Percentiles rank a stretch among this genome's conserved stretches.
Conservation (phyloP, 2,329 filamentous ascomycete genomes). For the Elsinoe necatrix region DNA sequence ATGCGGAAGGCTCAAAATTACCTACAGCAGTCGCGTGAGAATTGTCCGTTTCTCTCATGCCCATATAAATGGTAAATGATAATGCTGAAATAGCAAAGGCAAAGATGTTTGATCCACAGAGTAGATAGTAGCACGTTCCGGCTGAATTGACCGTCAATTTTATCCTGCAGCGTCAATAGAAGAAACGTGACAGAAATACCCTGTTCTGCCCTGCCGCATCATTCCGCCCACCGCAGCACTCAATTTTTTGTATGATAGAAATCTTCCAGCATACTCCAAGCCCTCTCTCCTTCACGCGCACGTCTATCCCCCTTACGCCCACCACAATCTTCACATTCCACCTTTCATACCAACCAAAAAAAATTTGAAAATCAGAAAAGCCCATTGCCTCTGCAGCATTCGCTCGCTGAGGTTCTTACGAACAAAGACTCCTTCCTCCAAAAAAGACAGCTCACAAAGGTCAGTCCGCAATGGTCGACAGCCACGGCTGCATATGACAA, state of each 20-base stretch:
- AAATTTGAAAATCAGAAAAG: conserved; percentile 33
- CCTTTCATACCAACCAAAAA: conserved; percentile 27
- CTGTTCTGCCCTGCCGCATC: background rate
- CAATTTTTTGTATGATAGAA: background rate
- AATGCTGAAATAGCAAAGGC: too few relatives aligned
- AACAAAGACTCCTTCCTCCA: conserved; percentile 23
- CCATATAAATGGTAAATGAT: too few relatives aligned
- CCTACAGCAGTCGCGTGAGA: background rate
- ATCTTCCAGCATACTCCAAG: background rate
- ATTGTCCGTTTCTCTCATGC: background rate
- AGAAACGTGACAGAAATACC: background rate
- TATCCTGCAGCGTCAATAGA: background rate
- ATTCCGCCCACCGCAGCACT: conserved; percentile 3
- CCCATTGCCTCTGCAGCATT: conserved; percentile 20
- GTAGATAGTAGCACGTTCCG: too few relatives aligned
- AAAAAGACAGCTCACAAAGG: conserved; percentile 18
- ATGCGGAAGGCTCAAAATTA: background rate
- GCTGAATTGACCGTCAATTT: too few relatives aligned
- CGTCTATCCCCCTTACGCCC: background rate
- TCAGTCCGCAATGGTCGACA: conserved; percentile 9
- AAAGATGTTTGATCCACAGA: too few relatives aligned
- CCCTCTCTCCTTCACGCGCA: conserved; percentile 11
- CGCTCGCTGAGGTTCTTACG: conserved; percentile 20
- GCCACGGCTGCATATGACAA: conserved; percentile 11
- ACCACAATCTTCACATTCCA: background rate